These are phyloP conservation scores for Penicillium digitatum DNA, from an alignment of 2,329 filamentous ascomycete species.

Conservation along the genomic window DNA sequence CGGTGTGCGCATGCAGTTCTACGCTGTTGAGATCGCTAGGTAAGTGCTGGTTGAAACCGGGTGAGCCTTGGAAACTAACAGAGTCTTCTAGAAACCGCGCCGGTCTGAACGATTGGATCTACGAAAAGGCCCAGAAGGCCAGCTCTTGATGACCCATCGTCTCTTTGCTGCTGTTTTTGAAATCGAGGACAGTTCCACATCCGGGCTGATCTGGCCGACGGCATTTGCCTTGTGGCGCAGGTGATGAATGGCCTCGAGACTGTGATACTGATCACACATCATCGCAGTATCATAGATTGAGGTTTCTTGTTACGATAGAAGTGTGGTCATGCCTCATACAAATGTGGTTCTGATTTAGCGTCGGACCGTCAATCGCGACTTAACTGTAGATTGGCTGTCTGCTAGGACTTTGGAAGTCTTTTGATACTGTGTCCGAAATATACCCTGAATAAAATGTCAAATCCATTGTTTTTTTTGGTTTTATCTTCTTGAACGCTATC, in stretches of 20 bases:
- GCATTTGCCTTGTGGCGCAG: slow-evolving; percentile 12
- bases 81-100: slow-evolving; percentile 62
- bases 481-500: not conserved
- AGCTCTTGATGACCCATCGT: slow-evolving; percentile 20
- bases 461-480: not conserved
- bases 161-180: slow-evolving; percentile 8
- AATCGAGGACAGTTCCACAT: slow-evolving; percentile 12
- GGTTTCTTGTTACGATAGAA: not conserved
- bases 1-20: slow-evolving; percentile 79
- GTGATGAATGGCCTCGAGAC: not conserved
- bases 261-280: not conserved
- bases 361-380: slow-evolving; percentile 3
- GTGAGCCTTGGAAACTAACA: slow-evolving; percentile 11
- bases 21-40: slow-evolving; percentile 72
- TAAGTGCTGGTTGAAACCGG: slow-evolving; percentile 34
- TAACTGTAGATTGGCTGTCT: slow-evolving; percentile 4
- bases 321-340: slow-evolving; percentile 3
- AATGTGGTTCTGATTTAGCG: slow-evolving; percentile 3
- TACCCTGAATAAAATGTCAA: slow-evolving; percentile 19
- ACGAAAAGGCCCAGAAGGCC: slow-evolving; percentile 64
- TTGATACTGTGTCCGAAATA: slow-evolving; percentile 5
- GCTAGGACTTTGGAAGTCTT: not conserved
- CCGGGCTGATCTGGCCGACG: slow-evolving; percentile 18
- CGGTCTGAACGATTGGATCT: slow-evolving; percentile 95
- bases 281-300: not conserved